Evolutionary conservation across 2,329 filamentous ascomycete species (phyloP).

Genomic region (Trichophyton mentagrophytes): DNA sequence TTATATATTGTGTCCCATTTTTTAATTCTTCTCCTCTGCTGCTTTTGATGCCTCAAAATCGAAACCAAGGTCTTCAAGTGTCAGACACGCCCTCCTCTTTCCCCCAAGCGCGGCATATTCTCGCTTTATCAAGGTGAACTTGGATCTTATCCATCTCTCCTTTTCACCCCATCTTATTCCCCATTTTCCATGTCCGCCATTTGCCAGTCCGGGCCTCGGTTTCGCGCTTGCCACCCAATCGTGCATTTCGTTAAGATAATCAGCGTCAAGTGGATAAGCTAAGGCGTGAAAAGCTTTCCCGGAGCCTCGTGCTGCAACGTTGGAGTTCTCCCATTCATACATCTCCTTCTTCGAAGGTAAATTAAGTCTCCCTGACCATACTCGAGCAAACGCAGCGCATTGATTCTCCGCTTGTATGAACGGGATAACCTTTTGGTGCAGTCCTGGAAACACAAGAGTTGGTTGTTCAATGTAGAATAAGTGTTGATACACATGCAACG

Average conservation of each 20-base stretch:
- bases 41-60: slow-evolving; percentile 36
- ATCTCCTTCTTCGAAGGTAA: slow-evolving; percentile 55
- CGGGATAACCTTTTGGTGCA: slow-evolving; percentile 77
- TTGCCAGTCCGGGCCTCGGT: slow-evolving; percentile 27
- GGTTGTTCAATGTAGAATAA: slow-evolving; percentile 64
- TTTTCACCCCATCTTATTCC: slow-evolving; percentile 60
- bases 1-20: background rate
- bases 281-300: slow-evolving; percentile 44
- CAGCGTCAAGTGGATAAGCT: slow-evolving; percentile 36
- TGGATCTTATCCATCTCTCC: slow-evolving; percentile 57
- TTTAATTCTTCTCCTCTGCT: slow-evolving; percentile 3
- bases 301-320: slow-evolving; percentile 32
- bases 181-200: slow-evolving; percentile 46
- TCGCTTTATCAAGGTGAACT: slow-evolving; percentile 57
- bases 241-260: slow-evolving; percentile 35
- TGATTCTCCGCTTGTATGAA: slow-evolving; percentile 73
- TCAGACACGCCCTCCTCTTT: slow-evolving; percentile 43
- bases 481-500: slow-evolving; percentile 65
- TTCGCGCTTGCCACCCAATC: slow-evolving; percentile 30
- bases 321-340: slow-evolving; percentile 49
- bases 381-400: slow-evolving; percentile 59
- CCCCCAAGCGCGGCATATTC: slow-evolving; percentile 56
- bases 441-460: slow-evolving; percentile 61
- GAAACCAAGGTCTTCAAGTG: slow-evolving; percentile 61
- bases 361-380: slow-evolving; percentile 58